These are phyloP conservation scores for Diaporthe helianthi DNA, from an alignment of 2,329 filamentous ascomycete genomes.

Conservation along the genomic window DNA sequence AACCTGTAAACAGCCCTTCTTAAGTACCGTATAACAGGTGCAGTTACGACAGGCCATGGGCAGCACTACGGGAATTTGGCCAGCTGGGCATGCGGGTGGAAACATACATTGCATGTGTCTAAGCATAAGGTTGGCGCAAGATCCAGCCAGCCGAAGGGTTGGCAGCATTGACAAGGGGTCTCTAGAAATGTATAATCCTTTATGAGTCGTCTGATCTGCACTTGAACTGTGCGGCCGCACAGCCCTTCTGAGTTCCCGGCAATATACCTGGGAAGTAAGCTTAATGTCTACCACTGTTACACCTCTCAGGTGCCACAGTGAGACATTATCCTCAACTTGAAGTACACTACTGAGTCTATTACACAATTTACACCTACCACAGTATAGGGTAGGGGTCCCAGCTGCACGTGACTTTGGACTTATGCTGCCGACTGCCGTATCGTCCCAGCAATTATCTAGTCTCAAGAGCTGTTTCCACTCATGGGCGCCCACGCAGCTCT, in stretches of 20 bases:
- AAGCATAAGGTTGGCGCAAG: not conserved
- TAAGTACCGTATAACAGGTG: too few relatives aligned
- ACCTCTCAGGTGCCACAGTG: not conserved
- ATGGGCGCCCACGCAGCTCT: not conserved
- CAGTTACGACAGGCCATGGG: not conserved
- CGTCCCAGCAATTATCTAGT: not conserved
- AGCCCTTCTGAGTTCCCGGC: slow-evolving; percentile 16
- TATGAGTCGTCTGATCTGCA: slow-evolving; percentile 8
- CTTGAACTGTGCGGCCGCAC: slow-evolving; percentile 16
- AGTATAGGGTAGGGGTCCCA: not conserved
- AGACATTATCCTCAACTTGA: too few relatives aligned
- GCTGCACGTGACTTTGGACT: not conserved
- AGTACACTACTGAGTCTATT: too few relatives aligned
- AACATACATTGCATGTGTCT: not conserved
- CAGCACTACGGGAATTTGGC: not conserved
- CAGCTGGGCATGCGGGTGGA: not conserved
- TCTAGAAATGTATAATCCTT: not conserved
- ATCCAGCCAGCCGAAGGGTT: not conserved
- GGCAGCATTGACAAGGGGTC: not conserved
- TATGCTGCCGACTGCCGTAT: slow-evolving; percentile 9
- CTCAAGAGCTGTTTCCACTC: slow-evolving; percentile 16
- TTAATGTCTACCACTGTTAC: slow-evolving; percentile 22
- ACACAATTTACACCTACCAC: too few relatives aligned
- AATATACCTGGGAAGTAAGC: too few relatives aligned
- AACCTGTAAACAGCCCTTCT: not conserved